Percentiles rank a stretch among this genome's conserved stretches.
phyloP scores from a whole-genome alignment of 768 basidiomycete genomes.

The Kwoniella bestiolae region DNA sequence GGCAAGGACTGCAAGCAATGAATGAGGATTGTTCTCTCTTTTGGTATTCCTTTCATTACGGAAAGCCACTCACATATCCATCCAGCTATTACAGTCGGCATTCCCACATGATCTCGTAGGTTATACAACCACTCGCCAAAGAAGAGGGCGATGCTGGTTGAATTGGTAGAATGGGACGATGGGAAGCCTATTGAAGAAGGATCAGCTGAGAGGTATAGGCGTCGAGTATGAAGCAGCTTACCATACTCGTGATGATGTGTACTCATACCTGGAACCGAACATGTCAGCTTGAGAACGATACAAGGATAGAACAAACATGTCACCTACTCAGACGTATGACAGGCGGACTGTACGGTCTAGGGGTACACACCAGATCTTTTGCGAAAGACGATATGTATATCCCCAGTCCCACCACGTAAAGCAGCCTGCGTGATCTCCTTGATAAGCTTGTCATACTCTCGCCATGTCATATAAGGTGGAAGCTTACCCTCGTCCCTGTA shows the following conservation, averaged over 20 bases:
- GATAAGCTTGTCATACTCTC: background rate
- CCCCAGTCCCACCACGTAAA: conserved; percentile 73
- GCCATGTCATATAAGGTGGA: background rate
- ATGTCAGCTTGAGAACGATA: background rate
- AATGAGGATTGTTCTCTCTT: background rate
- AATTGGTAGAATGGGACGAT: conserved; percentile 91
- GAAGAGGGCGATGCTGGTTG: conserved; percentile 84
- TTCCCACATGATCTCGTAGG: conserved; percentile 21
- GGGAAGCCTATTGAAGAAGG: conserved; percentile 69
- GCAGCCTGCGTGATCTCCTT: conserved; percentile 61
- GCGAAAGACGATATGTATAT: conserved; percentile 85
- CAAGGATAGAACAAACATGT: background rate
- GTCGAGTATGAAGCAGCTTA: conserved; percentile 11
- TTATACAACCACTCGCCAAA: conserved; percentile 57
- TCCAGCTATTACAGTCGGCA: conserved; percentile 13
- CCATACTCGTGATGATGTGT: conserved; percentile 50
- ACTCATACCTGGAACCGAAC: conserved; percentile 42
- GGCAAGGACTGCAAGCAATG: conserved; percentile 28
- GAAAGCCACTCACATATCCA: conserved; percentile 24
- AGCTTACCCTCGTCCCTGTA: conserved; percentile 72
- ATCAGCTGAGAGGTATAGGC: background rate
- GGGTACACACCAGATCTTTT: conserved; percentile 88
- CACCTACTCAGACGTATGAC: conserved; percentile 82
- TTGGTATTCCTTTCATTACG: background rate
- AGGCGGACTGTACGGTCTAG: conserved; percentile 87